Base-by-base conservation (phyloP, 371 early-diverging fungal genomes). In the Lichtheimia corymbifera region DNA sequence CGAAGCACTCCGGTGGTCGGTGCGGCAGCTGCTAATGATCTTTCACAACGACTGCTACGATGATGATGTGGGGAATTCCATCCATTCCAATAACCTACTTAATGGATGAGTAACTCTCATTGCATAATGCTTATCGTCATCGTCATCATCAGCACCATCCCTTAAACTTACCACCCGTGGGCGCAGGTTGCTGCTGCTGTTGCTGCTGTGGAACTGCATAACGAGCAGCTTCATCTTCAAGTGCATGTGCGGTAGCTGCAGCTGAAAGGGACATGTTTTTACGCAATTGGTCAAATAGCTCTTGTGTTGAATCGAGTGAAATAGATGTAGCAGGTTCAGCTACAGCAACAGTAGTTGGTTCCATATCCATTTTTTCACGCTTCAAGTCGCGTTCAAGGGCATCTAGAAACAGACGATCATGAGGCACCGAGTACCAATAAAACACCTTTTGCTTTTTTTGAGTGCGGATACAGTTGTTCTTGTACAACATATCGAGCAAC, bases 391-490 rank as follows among this genome's bases (percentile, higher is more conserved):
- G 89, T 77, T 99, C 99, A 42, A 99, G 85, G 18, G 99, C 99
- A 80, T 99, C 99, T 57, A 95, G 86, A 71, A 97, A 97, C 49
- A 98, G 86, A 43, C 93, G 81, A 76, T 99, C 99, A 77, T 98
- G 98, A 17, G 95, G 97, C 5, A 99, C 99, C 41, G 95, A 92
- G 75, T 92, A 93, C 99, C 99, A 99, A 73, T 89, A 97, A 75
- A 99, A 99, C 15, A 99, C 99, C 67, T 99, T 99, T 74, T 96
- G 97, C 79, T 99, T 99, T 86, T 99, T 99, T 78, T 99, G 99
- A 7, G 99, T 99, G 30, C 99, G 88, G 61, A 99, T 96, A 76
- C 99, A 99, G 64, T 96, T 93, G 79, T 97, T 91, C 77, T 96
- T 95, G 87, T 97, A 97, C 55, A 99, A 84, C 80, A 97, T 93